phyloP scores from a whole-genome alignment of 1,139 yeast species.

The Martiniozyma asiatica region DNA sequence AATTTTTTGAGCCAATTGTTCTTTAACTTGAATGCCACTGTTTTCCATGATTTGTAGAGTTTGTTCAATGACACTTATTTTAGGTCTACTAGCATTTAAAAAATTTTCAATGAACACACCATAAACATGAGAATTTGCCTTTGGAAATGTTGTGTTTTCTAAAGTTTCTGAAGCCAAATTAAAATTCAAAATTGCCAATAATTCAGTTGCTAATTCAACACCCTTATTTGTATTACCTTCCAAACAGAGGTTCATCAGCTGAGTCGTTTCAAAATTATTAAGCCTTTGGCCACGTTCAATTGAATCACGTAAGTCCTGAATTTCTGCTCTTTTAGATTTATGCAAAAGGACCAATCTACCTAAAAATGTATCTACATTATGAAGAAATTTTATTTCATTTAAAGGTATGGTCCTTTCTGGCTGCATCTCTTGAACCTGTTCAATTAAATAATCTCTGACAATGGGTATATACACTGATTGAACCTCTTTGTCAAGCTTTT shows the following conservation, averaged over 20 bases:
- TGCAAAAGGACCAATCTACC: conserved; percentile 6
- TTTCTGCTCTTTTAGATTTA: conserved; percentile 4
- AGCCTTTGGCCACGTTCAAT: conserved; percentile 14
- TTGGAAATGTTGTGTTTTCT: conserved; percentile 16
- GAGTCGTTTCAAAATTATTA: conserved; percentile 15
- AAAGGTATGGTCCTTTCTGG: conserved; percentile 8
- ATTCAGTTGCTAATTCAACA: conserved; percentile 14
- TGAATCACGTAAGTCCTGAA: conserved; percentile 8
- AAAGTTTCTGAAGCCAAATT: conserved; percentile 5
- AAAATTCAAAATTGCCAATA: conserved; percentile 14
- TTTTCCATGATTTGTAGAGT: conserved; percentile 15
- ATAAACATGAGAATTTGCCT: conserved; percentile 18
- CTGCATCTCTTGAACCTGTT: conserved; percentile 9
- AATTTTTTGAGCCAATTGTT: conserved; percentile 18
- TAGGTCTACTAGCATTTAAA: conserved; percentile 16
- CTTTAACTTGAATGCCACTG: conserved; percentile 13
- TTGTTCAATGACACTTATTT: conserved; percentile 13
- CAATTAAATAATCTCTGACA: conserved; percentile 10
- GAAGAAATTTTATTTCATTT: conserved; percentile 16
- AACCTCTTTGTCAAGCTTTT: conserved; percentile 6
- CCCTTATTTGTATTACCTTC: conserved; percentile 13
- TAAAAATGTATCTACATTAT: conserved; percentile 10
- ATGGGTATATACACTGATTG: conserved; percentile 8
- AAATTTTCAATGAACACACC: conserved; percentile 15
- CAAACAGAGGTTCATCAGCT: conserved; percentile 13